Conservation (phyloP, 2,329 filamentous ascomycete genomes). For the Blastomyces gilchristii region DNA sequence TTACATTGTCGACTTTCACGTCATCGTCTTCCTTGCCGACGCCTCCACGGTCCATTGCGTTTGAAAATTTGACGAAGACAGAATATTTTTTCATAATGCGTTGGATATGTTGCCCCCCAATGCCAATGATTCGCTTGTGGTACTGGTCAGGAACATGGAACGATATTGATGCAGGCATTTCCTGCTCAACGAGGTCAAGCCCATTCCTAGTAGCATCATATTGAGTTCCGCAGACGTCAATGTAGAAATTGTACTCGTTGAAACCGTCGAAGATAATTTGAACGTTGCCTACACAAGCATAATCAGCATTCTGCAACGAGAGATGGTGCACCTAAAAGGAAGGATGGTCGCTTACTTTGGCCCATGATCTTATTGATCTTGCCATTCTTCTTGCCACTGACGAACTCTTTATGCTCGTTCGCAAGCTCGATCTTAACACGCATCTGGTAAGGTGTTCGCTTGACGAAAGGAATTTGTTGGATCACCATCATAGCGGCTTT, state of each 20-base stretch:
- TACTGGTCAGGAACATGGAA: slow-evolving; percentile 99
- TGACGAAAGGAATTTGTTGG: slow-evolving; percentile 80
- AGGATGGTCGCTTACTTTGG: slow-evolving; percentile 53
- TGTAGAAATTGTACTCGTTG: slow-evolving; percentile 99
- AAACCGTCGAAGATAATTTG: slow-evolving; percentile 99
- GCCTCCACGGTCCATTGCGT: slow-evolving; percentile 93
- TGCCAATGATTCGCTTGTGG: slow-evolving; percentile 98
- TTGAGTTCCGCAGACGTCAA: slow-evolving; percentile 84
- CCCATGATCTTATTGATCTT: slow-evolving; percentile 99
- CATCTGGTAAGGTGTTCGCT: slow-evolving; percentile 80
- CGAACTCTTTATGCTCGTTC: slow-evolving; percentile 99
- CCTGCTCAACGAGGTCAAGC: slow-evolving; percentile 85
- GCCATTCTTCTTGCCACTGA: slow-evolving; percentile 98
- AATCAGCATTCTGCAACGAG: slow-evolving; percentile 10
- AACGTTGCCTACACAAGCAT: slow-evolving; percentile 58
- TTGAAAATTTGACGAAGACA: slow-evolving; percentile 98
- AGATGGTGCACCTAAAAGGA: neutral
- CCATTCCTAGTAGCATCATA: slow-evolving; percentile 94
- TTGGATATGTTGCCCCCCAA: slow-evolving; percentile 96
- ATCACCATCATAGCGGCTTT: slow-evolving; percentile 93
- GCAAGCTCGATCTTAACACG: slow-evolving; percentile 97
- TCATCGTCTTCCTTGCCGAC: slow-evolving; percentile 95
- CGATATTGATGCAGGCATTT: slow-evolving; percentile 98
- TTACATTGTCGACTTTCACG: slow-evolving; percentile 97
- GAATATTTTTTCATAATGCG: slow-evolving; percentile 99